Conservation (phyloP, 192 early-diverging fungal genomes). For the Chytriomyces sp. region DNA sequence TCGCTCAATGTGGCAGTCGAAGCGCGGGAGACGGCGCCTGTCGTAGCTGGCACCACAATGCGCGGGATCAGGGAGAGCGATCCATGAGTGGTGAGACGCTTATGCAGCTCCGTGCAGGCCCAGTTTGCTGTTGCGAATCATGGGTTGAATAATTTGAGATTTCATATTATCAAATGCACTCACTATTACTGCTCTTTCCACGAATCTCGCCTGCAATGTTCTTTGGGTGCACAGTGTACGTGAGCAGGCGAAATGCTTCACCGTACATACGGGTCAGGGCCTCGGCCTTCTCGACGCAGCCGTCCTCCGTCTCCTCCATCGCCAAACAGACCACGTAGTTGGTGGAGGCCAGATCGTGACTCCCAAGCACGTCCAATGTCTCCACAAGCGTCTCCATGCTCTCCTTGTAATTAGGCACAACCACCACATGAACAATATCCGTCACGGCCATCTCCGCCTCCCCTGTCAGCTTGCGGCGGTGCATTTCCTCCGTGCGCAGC, state of each 20-base stretch:
- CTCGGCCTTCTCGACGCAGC: constrained; percentile 47
- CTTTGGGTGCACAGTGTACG: constrained; percentile 37
- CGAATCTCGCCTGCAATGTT: constrained; percentile 57
- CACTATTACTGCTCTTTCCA: constrained; percentile 58
- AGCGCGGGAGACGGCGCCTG: constrained; percentile 51
- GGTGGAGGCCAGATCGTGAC: constrained; percentile 25
- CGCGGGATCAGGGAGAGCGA: too few species aligned
- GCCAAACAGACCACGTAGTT: constrained; percentile 53
- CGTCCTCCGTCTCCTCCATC: constrained; percentile 60
- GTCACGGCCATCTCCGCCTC: constrained; percentile 6
- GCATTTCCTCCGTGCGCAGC: constrained; percentile 38
- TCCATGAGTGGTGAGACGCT: too few species aligned
- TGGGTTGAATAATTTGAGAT: too few species aligned
- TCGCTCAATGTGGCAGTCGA: constrained; percentile 32
- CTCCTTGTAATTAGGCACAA: constrained; percentile 64
- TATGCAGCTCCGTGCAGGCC: too few species aligned
- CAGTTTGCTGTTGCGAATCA: too few species aligned
- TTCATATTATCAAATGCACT: too few species aligned
- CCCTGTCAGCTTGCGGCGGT: too few species aligned
- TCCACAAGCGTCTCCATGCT: constrained; percentile 52
- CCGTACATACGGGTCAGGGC: constrained; percentile 40
- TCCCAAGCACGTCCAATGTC: constrained; percentile 52
- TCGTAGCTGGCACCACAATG: constrained; percentile 54
- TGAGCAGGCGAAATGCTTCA: constrained; percentile 49
- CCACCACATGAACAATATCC: constrained; percentile 48